A percentile compares a stretch with the other conserved stretches of the same genome.
These are phyloP conservation scores for Pisolithus orientalis DNA, from an alignment of 768 basidiomycete species.

Conservation along the genomic window DNA sequence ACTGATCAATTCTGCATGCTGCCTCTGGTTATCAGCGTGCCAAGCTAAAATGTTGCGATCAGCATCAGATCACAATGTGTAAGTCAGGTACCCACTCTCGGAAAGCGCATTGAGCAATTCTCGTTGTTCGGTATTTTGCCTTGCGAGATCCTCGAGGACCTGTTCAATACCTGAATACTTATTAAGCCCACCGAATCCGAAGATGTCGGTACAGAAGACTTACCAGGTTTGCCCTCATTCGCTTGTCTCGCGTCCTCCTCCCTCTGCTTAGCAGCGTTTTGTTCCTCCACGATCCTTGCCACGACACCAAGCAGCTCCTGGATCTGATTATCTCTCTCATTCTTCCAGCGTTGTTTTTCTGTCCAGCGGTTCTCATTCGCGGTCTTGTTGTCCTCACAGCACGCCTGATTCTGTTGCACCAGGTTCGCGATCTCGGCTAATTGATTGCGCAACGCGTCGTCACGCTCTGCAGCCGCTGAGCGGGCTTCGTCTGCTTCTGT, in stretches of 20 bases:
- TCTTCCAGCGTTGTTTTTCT: slow-evolving; percentile 53
- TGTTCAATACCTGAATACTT: slow-evolving; percentile 45
- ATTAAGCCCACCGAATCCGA: slow-evolving; percentile 8
- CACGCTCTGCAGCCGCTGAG: slow-evolving; percentile 57
- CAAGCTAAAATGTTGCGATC: slow-evolving; percentile 40
- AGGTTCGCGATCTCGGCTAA: slow-evolving; percentile 68
- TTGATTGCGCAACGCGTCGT: slow-evolving; percentile 54
- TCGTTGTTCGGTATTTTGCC: slow-evolving; percentile 55
- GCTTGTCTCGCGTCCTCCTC: slow-evolving; percentile 49
- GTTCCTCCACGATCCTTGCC: slow-evolving; percentile 48
- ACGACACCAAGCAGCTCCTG: slow-evolving; percentile 59
- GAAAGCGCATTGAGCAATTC: slow-evolving; percentile 49
- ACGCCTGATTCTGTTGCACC: slow-evolving; percentile 60
- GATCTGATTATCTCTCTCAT: slow-evolving; percentile 52
- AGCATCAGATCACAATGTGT: slow-evolving; percentile 1
- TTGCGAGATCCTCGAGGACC: slow-evolving; percentile 51
- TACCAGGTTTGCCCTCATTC: slow-evolving; percentile 53
- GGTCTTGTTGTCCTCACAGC: slow-evolving; percentile 53
- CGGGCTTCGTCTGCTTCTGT: slow-evolving; percentile 58
- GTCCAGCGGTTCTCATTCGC: slow-evolving; percentile 56
- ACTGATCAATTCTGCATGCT: slow-evolving; percentile 61
- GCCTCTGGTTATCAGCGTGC: slow-evolving; percentile 58
- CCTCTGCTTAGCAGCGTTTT: slow-evolving; percentile 43
- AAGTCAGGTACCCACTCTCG: slow-evolving; percentile 40
- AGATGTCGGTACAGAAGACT: slow-evolving; percentile 11